Evolutionary conservation across 495 filamentous ascomycete species (phyloP).

Genomic region (Xylaria scruposa): DNA sequence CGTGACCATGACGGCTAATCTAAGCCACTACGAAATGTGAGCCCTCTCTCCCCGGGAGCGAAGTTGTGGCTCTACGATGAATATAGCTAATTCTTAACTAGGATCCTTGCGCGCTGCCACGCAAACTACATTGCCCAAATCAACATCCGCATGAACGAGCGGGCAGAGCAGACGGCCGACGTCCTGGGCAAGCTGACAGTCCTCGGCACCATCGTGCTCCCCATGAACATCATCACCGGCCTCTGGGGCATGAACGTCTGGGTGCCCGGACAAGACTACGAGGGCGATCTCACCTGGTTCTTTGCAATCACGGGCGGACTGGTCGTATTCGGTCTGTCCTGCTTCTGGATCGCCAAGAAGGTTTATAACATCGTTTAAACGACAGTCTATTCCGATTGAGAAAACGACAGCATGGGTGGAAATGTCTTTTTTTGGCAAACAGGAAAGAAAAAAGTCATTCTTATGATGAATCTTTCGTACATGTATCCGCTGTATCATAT

Average conservation of each 20-base stretch:
- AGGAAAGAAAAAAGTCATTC: not conserved
- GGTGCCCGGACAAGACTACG: constrained; percentile 82
- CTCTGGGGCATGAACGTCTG: constrained; percentile 99
- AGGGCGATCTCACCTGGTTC: constrained; percentile 64
- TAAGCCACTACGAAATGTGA: constrained; percentile 95
- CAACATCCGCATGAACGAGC: constrained; percentile 97
- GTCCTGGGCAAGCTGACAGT: constrained; percentile 95
- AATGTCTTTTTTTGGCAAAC: not conserved
- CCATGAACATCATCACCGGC: constrained; percentile 98
- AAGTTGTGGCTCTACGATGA: not conserved
- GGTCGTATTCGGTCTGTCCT: constrained; percentile 75
- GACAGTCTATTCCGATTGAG: not conserved
- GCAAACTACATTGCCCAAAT: constrained; percentile 92
- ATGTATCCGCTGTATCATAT: not conserved
- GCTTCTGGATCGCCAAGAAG: constrained; percentile 84
- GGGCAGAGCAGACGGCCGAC: constrained; percentile 93
- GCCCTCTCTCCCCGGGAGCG: constrained; percentile 37
- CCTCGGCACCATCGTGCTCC: constrained; percentile 93
- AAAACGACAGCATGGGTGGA: not conserved
- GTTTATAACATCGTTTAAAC: constrained; percentile 61
- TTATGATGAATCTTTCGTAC: not conserved
- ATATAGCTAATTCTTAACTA: constrained; percentile 41
- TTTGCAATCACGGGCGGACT: constrained; percentile 78
- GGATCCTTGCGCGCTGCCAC: constrained; percentile 89
- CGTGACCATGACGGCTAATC: constrained; percentile 94